Evolutionary conservation across 2,329 filamentous ascomycete genomes (phyloP).

Genomic region (Penicillium sp.): DNA sequence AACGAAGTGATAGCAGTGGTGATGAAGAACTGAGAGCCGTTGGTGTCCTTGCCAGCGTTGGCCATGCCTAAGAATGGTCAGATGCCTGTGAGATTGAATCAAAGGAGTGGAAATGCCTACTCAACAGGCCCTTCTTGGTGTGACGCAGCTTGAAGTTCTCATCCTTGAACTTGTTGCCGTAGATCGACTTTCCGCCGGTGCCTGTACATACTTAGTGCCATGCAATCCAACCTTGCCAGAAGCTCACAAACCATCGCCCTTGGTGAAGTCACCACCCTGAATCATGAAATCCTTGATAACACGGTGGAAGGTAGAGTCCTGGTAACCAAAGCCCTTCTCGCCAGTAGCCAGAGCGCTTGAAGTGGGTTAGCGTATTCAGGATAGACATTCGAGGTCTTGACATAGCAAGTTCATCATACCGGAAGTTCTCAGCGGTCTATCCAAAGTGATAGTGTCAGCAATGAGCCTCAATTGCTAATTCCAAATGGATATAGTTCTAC

Average conservation of each 20-base stretch:
- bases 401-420: conserved; percentile 36
- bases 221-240: not conserved
- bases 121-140: conserved; percentile 61
- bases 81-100: not conserved
- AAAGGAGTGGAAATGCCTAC: conserved; percentile 27
- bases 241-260: conserved; percentile 51
- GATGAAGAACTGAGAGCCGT: conserved; percentile 67
- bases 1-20: conserved; percentile 58
- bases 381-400: not conserved
- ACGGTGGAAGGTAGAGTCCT: conserved; percentile 66
- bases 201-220: conserved; percentile 36
- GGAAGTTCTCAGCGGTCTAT: conserved; percentile 64
- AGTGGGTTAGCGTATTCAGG: conserved; percentile 8
- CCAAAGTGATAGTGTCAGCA: conserved; percentile 12
- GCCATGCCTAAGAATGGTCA: conserved; percentile 54
- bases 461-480: conserved; percentile 6
- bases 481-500: conserved; percentile 11
- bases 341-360: conserved; percentile 59
- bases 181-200: conserved; percentile 67
- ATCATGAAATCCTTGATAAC: conserved; percentile 71
- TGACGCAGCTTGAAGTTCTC: conserved; percentile 72
- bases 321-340: conserved; percentile 66
- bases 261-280: conserved; percentile 67
- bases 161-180: conserved; percentile 63
- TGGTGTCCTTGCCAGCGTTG: conserved; percentile 63